phyloP scores from a whole-genome alignment of 208 protist genomes.

The Phytomonas francai region DNA sequence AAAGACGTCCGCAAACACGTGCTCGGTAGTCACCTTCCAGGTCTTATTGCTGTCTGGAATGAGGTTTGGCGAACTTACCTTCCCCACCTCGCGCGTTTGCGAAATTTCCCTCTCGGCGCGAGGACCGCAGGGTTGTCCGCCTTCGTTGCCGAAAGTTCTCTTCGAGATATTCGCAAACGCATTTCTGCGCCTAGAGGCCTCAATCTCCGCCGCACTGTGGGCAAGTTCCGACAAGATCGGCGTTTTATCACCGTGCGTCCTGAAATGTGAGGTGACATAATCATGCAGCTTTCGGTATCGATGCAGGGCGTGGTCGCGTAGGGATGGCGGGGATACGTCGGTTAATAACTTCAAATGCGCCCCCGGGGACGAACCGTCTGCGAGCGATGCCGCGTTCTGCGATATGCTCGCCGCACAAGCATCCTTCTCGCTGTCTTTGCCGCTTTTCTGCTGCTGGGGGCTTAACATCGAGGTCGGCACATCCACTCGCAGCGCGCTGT shows the following conservation, averaged over 20 bases:
- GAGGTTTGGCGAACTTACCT: neutral
- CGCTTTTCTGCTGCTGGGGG: slow-evolving; percentile 6
- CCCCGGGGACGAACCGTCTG: neutral
- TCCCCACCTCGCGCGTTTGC: neutral
- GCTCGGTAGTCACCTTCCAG: neutral
- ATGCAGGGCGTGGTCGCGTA: neutral
- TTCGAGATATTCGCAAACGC: neutral
- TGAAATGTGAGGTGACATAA: neutral
- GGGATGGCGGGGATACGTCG: neutral
- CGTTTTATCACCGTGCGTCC: neutral
- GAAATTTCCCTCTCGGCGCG: slow-evolving; percentile 12
- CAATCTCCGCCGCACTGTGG: neutral
- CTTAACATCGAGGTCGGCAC: neutral
- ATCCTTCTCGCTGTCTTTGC: neutral
- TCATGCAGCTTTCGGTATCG: neutral
- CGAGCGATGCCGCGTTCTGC: neutral
- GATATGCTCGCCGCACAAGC: neutral
- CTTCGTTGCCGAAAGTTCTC: neutral
- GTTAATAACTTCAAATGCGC: neutral
- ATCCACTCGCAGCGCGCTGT: neutral
- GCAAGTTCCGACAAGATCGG: neutral
- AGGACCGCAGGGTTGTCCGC: neutral
- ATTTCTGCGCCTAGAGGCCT: neutral
- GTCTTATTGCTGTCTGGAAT: neutral
- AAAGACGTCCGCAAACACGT: neutral